These are phyloP conservation scores for Phytophthora pluvialis DNA, from an alignment of 352 stramenopile genomes.

Conservation along the genomic window DNA sequence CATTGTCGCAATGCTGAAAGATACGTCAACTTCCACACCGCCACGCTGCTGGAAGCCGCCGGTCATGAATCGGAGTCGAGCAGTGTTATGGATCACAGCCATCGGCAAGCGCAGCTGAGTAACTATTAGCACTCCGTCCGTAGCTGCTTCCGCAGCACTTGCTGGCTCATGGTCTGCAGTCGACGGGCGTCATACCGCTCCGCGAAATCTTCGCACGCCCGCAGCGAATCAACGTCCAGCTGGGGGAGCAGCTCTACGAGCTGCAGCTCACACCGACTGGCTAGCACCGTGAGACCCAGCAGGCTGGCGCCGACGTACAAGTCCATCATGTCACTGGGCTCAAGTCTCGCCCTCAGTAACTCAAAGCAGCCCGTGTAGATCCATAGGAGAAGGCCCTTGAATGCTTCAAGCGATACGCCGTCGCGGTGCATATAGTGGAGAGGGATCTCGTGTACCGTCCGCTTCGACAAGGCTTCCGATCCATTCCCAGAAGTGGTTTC, in stretches of 20 bases:
- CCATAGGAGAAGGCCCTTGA: constrained; percentile 67
- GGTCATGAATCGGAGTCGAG: background rate
- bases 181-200: constrained; percentile 62
- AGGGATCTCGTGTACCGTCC: constrained; percentile 55
- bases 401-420: constrained; percentile 68
- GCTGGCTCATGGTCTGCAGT: constrained; percentile 54
- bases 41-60: too few relatives aligned
- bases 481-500: background rate
- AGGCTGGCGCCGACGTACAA: constrained; percentile 71
- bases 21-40: background rate
- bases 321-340: constrained; percentile 75
- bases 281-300: constrained; percentile 60
- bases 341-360: constrained; percentile 42
- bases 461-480: background rate
- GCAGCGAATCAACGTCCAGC: constrained; percentile 56
- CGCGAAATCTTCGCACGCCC: constrained; percentile 70
- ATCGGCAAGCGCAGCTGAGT: background rate
- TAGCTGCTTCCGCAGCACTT: constrained; percentile 37
- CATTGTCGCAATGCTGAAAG: background rate
- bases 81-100: background rate
- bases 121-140: constrained; percentile 17
- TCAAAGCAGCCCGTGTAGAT: constrained; percentile 77
- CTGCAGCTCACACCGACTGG: constrained; percentile 66
- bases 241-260: constrained; percentile 57
- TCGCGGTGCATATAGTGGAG: constrained; percentile 79